These are phyloP conservation scores for Mycotypha africana DNA, from an alignment of 371 early-diverging fungal species.

Conservation along the genomic window DNA sequence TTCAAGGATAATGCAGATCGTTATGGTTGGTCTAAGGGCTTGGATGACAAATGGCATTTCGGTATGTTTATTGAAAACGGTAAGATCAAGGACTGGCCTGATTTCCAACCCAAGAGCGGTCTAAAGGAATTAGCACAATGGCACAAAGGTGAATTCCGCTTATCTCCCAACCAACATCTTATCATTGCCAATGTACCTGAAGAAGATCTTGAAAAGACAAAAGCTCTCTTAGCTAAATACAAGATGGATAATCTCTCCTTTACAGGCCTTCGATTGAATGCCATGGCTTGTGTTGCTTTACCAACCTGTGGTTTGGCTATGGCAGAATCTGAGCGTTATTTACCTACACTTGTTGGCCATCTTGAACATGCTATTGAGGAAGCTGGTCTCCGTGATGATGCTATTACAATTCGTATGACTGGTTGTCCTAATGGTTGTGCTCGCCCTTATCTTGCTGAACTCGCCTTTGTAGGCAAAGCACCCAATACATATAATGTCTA, in stretches of 20 bases:
- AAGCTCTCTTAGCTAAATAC: conserved; percentile 69
- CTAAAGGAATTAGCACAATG: conserved; percentile 76
- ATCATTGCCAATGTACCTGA: conserved; percentile 75
- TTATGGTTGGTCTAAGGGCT: conserved; percentile 84
- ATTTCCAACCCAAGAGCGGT: conserved; percentile 71
- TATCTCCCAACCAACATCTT: conserved; percentile 90
- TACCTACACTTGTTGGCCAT: conserved; percentile 74
- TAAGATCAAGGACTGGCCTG: conserved; percentile 83
- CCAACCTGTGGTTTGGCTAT: conserved; percentile 93
- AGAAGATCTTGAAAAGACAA: conserved; percentile 64
- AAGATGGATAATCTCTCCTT: conserved; percentile 77
- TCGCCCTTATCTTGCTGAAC: conserved; percentile 88
- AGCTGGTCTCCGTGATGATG: conserved; percentile 77
- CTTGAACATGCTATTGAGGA: conserved; percentile 77
- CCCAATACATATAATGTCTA: conserved; percentile 91
- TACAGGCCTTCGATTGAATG: conserved; percentile 77
- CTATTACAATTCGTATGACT: conserved; percentile 93
- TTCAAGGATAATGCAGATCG: conserved; percentile 88
- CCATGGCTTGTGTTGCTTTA: conserved; percentile 93
- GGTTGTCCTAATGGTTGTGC: conserved; percentile 97
- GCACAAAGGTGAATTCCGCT: conserved; percentile 75
- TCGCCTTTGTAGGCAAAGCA: conserved; percentile 94
- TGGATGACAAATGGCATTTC: conserved; percentile 74
- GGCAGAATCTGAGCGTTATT: conserved; percentile 94
- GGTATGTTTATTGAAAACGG: conserved; percentile 91